Conservation (phyloP, 371 early-diverging fungal species). For the Saksenaea vasiformis region DNA sequence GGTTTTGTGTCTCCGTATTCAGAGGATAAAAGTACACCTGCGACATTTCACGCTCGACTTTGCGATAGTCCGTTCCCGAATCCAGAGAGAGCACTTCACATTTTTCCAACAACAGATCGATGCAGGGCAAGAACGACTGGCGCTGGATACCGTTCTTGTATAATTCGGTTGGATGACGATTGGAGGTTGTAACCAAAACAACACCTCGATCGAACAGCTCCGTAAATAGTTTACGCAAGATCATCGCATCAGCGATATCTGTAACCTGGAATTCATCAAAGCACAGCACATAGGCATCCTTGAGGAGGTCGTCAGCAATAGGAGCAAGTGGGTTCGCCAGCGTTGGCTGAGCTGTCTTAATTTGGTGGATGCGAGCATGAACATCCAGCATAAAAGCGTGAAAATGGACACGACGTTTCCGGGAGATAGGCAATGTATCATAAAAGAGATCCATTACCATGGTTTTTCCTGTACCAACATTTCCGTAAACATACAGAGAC, state of each 20-base stretch:
- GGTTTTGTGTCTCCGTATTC: slow-evolving; percentile 44
- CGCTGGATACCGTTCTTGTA: slow-evolving; percentile 96
- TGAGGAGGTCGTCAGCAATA: slow-evolving; percentile 81
- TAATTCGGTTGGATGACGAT: slow-evolving; percentile 91
- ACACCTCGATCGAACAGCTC: slow-evolving; percentile 88
- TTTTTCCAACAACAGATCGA: slow-evolving; percentile 80
- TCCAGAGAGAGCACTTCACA: slow-evolving; percentile 82
- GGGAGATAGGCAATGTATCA: slow-evolving; percentile 63
- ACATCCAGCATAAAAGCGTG: slow-evolving; percentile 95
- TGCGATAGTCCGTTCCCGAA: slow-evolving; percentile 91
- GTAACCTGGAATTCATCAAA: slow-evolving; percentile 98
- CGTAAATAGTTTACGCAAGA: slow-evolving; percentile 80
- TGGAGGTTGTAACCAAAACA: slow-evolving; percentile 89
- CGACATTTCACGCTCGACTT: slow-evolving; percentile 56
- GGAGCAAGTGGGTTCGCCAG: slow-evolving; percentile 74
- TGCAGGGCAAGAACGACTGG: slow-evolving; percentile 87
- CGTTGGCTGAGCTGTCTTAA: slow-evolving; percentile 56
- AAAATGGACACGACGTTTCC: slow-evolving; percentile 91
- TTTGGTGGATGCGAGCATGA: slow-evolving; percentile 81
- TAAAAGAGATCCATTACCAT: slow-evolving; percentile 97
- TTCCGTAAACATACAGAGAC: slow-evolving; percentile 81
- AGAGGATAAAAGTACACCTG: slow-evolving; percentile 66
- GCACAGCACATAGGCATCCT: slow-evolving; percentile 83
- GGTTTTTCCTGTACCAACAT: slow-evolving; percentile 92
- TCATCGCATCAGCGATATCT: slow-evolving; percentile 97